A percentile compares a stretch with the other conserved stretches of the same genome.
phyloP scores from a whole-genome alignment of 1,139 yeast species.

The Geotrichum restrictum region DNA sequence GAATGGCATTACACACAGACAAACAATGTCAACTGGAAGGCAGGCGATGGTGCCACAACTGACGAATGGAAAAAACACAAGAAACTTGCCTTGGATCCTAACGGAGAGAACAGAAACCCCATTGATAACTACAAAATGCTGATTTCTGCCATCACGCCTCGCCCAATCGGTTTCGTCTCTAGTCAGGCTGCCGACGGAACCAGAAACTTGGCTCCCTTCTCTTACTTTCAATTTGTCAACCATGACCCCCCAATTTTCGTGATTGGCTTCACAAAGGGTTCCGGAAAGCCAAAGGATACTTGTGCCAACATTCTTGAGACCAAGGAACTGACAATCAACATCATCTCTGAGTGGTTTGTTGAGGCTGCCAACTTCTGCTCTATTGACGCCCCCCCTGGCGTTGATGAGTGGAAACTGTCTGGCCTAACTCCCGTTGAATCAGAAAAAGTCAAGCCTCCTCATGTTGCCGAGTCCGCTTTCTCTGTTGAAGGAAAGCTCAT shows the following conservation, averaged over 20 bases:
- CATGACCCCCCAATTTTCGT: slow-evolving; percentile 59
- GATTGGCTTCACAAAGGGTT: slow-evolving; percentile 47
- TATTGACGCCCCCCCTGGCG: slow-evolving; percentile 47
- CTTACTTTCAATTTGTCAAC: slow-evolving; percentile 50
- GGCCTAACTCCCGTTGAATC: slow-evolving; percentile 53
- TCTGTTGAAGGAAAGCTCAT: slow-evolving; percentile 54
- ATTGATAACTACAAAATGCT: slow-evolving; percentile 50
- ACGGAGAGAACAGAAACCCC: slow-evolving; percentile 43
- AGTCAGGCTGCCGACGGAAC: slow-evolving; percentile 46
- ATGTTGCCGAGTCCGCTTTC: slow-evolving; percentile 60
- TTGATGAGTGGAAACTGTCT: slow-evolving; percentile 54
- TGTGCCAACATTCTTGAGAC: slow-evolving; percentile 49
- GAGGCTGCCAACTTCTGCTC: slow-evolving; percentile 60
- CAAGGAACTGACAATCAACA: slow-evolving; percentile 54
- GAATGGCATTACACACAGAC: slow-evolving; percentile 26
- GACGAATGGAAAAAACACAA: slow-evolving; percentile 41
- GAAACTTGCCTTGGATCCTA: slow-evolving; percentile 51
- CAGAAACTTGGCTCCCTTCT: slow-evolving; percentile 56
- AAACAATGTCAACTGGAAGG: slow-evolving; percentile 41
- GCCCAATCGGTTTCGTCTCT: slow-evolving; percentile 59
- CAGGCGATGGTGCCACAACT: slow-evolving; percentile 49
- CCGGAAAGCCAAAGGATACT: slow-evolving; percentile 49
- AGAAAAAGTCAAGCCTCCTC: slow-evolving; percentile 48
- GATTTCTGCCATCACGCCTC: slow-evolving; percentile 51
- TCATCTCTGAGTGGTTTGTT: slow-evolving; percentile 59